Conservation (phyloP, 2,329 filamentous ascomycete species). For the Monosporascus sp. region DNA sequence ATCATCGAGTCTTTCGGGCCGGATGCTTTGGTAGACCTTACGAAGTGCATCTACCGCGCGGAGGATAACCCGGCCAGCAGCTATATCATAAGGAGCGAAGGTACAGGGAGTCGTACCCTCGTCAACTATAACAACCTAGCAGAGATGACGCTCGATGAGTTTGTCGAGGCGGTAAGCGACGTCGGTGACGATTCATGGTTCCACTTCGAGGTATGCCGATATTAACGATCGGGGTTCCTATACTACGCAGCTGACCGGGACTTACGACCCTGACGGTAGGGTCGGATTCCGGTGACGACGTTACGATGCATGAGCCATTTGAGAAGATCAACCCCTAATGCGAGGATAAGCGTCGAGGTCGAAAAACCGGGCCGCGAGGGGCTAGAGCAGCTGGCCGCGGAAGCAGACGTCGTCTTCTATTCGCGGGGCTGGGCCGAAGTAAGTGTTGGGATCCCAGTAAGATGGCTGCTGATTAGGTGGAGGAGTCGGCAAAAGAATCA, state of each 20-base stretch:
- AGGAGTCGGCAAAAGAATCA: no score
- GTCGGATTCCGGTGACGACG: slow-evolving; percentile 58
- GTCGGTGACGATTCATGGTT: slow-evolving; percentile 48
- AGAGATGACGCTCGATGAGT: slow-evolving; percentile 63
- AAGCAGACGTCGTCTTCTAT: slow-evolving; percentile 69
- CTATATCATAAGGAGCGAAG: slow-evolving; percentile 60
- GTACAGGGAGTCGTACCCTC: slow-evolving; percentile 59
- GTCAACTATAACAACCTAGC: slow-evolving; percentile 64
- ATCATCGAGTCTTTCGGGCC: slow-evolving; percentile 50
- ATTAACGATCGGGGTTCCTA: slow-evolving; percentile 1
- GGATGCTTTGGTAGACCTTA: slow-evolving; percentile 37
- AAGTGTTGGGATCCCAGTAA: slow-evolving; percentile 18
- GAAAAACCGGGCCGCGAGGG: slow-evolving; percentile 63
- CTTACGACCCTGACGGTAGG: slow-evolving; percentile 35
- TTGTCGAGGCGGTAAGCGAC: slow-evolving; percentile 36
- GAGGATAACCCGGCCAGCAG: slow-evolving; percentile 56
- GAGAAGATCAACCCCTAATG: slow-evolving; percentile 36
- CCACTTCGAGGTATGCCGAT: slow-evolving; percentile 60
- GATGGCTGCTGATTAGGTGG: slow-evolving; percentile 4
- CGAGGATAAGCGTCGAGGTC: slow-evolving; percentile 62
- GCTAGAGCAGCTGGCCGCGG: slow-evolving; percentile 51
- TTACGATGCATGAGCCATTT: slow-evolving; percentile 54
- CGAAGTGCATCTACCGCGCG: slow-evolving; percentile 54
- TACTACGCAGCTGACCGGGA: slow-evolving; percentile 5
- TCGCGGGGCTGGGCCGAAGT: slow-evolving; percentile 67